Conservation (phyloP, 1,139 yeast species). For the Lodderomyces elongisporus region DNA sequence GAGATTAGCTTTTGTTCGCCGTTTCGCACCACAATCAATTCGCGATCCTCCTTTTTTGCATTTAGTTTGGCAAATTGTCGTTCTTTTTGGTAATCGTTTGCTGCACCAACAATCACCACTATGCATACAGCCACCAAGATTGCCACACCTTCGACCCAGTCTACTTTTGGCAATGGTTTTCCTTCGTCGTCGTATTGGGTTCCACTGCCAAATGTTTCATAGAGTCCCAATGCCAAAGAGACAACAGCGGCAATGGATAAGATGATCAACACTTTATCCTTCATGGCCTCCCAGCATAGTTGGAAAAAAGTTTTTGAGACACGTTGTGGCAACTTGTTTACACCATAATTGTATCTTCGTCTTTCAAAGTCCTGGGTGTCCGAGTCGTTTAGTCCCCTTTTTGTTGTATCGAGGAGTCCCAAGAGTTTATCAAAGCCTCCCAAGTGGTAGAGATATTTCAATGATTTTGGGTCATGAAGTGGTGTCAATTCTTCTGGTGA, state of each 20-base stretch:
- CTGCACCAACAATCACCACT: conserved; percentile 90
- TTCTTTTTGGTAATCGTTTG: conserved; percentile 94
- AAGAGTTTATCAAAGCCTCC: conserved; percentile 39
- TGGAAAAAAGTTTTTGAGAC: conserved; percentile 60
- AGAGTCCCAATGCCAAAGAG: conserved; percentile 84
- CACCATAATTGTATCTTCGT: conserved; percentile 54
- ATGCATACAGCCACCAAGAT: conserved; percentile 86
- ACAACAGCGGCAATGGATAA: conserved; percentile 82
- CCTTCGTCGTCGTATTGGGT: conserved; percentile 77
- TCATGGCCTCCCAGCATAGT: conserved; percentile 78
- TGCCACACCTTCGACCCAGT: conserved; percentile 99
- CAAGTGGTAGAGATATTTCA: conserved; percentile 30
- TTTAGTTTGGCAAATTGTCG: conserved; percentile 86
- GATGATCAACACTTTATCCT: conserved; percentile 85
- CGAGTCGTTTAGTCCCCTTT: conserved; percentile 39
- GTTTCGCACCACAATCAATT: conserved; percentile 68
- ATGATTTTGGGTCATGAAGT: conserved; percentile 53
- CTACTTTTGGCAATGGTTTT: conserved; percentile 68
- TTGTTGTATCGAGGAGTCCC: conserved; percentile 34
- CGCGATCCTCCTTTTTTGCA: conserved; percentile 80
- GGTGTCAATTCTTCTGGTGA: conserved; percentile 29
- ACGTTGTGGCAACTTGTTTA: conserved; percentile 65
- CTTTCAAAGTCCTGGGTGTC: conserved; percentile 23
- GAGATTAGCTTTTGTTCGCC: conserved; percentile 68
- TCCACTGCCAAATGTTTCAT: conserved; percentile 86